Conservation (phyloP, 352 stramenopile genomes). For the Blastocystis sp. region DNA sequence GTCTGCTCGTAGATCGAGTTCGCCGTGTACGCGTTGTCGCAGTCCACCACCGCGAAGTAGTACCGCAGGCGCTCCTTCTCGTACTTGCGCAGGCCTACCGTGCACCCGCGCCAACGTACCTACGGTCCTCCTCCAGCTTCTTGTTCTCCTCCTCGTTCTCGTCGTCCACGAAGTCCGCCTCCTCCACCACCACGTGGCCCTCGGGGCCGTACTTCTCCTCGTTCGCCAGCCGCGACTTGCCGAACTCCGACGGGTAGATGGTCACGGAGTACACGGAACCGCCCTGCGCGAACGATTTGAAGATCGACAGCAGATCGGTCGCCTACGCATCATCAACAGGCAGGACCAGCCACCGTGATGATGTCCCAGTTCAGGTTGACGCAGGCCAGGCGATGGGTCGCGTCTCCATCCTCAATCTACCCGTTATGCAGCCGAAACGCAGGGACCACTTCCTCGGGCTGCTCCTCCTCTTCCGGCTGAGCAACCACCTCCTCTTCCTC, state of each 20-base stretch:
- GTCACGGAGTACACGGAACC: constrained; percentile 57
- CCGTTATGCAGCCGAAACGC: constrained; percentile 13
- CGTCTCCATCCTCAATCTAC: constrained; percentile 69
- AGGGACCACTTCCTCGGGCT: constrained; percentile 32
- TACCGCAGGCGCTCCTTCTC: constrained; percentile 50
- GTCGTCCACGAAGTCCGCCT: neutral
- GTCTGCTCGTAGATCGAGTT: constrained; percentile 48
- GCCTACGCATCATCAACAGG: constrained; percentile 9
- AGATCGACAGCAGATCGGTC: constrained; percentile 40
- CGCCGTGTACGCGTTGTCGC: constrained; percentile 59
- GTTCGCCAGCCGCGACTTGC: constrained; percentile 42
- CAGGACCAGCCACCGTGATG: neutral
- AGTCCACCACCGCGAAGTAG: constrained; percentile 67
- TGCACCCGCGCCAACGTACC: neutral
- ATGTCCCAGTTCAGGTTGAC: constrained; percentile 69
- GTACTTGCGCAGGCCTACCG: constrained; percentile 32
- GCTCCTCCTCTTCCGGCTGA: constrained; percentile 5
- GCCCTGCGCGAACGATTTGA: constrained; percentile 53
- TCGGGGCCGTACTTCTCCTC: constrained; percentile 68
- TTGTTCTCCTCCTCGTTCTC: constrained; percentile 47
- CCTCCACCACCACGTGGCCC: constrained; percentile 26
- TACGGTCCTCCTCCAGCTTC: constrained; percentile 56
- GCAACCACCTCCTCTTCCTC: constrained; percentile 8
- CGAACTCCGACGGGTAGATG: constrained; percentile 63
- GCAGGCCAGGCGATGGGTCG: constrained; percentile 54